phyloP scores from a whole-genome alignment of 192 early-diverging fungal species.

The Kappamyces sp. region DNA sequence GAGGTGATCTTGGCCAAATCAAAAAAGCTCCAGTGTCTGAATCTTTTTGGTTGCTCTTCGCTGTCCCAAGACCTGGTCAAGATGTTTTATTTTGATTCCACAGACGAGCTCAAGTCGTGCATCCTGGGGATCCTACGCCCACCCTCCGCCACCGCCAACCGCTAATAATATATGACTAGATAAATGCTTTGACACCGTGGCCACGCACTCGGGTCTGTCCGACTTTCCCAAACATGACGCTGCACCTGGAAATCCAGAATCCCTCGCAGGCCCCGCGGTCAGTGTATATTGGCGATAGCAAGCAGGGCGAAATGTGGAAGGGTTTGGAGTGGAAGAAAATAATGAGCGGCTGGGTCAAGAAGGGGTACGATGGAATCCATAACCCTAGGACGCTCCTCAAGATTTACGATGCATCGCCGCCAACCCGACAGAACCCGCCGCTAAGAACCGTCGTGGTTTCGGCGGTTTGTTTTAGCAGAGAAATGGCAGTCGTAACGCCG shows the following conservation, averaged over 20 bases:
- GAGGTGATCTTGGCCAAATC: too few relatives aligned
- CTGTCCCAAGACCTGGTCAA: too few relatives aligned
- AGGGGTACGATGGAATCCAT: constrained; percentile 20
- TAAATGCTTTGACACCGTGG: too few relatives aligned
- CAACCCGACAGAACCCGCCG: neutral
- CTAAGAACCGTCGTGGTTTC: constrained; percentile 2
- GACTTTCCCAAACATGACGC: neutral
- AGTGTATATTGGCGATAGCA: constrained; percentile 29
- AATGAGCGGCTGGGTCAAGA: constrained; percentile 17
- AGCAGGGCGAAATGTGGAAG: constrained; percentile 27
- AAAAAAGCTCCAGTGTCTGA: too few relatives aligned
- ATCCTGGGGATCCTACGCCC: neutral
- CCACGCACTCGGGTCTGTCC: constrained; percentile 7
- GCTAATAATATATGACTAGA: too few relatives aligned
- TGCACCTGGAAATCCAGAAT: neutral
- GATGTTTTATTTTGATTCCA: neutral
- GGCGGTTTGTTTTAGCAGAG: neutral
- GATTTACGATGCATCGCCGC: constrained; percentile 20
- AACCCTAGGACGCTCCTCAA: constrained; percentile 27
- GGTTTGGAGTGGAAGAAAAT: constrained; percentile 31
- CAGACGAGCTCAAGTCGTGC: neutral
- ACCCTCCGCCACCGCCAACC: constrained; percentile 7
- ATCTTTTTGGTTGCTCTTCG: too few relatives aligned
- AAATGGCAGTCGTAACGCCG: neutral
- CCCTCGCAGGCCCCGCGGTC: constrained; percentile 15